phyloP scores from a whole-genome alignment of 768 basidiomycete genomes.

The Lanmaoa rubissima region DNA sequence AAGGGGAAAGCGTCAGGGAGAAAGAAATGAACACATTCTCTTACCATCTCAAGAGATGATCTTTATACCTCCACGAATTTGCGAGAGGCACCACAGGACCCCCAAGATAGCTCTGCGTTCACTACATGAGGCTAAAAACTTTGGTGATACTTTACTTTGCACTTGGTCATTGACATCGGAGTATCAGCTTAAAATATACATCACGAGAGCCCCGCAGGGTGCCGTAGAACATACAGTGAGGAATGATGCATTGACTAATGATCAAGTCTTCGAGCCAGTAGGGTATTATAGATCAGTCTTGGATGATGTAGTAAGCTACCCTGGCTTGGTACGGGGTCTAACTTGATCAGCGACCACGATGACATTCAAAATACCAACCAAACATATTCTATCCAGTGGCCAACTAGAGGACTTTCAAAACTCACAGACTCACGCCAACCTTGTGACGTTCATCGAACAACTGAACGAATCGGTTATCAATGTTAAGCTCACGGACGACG shows the following conservation, averaged over 20 bases:
- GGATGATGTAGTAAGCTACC: not conserved
- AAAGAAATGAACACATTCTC: slow-evolving; percentile 18
- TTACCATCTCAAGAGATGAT: not conserved
- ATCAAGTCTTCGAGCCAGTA: not conserved
- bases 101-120: not conserved
- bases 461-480: slow-evolving; percentile 77
- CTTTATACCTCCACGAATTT: not conserved
- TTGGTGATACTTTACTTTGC: not conserved
- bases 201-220: not conserved
- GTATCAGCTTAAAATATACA: not conserved
- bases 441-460: slow-evolving; percentile 68
- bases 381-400: slow-evolving; percentile 70
- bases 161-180: not conserved
- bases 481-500: slow-evolving; percentile 69
- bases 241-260: too few relatives aligned
- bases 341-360: slow-evolving; percentile 20
- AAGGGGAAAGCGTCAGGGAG: slow-evolving; percentile 32
- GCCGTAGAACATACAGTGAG: not conserved
- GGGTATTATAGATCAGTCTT: too few relatives aligned
- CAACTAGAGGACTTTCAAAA: slow-evolving; percentile 83
- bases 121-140: not conserved
- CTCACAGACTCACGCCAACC: slow-evolving; percentile 64
- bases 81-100: not conserved
- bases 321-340: too few relatives aligned
- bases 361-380: slow-evolving; percentile 54